Evolutionary conservation across 2,329 filamentous ascomycete genomes (phyloP), one percentile per base, ranked within the genome.

Genomic region (Paradendryphiella salina): DNA sequence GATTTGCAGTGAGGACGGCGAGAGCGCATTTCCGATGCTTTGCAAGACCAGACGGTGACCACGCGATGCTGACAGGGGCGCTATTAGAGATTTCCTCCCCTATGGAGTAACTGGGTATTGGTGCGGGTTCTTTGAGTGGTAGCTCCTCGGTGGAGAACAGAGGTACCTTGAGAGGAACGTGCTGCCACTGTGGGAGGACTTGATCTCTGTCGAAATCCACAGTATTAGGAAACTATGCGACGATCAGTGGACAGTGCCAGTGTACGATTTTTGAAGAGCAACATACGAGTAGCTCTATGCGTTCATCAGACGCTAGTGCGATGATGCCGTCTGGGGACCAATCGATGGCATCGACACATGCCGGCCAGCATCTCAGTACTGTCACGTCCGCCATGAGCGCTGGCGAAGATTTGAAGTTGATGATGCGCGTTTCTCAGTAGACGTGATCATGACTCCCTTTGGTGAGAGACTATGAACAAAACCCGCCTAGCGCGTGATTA

Each of bases 261-360:
- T 37, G 9, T 31, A 14, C 20, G 29, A n/a, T 40, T 35, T 23
- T 20, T 21, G 2, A 17, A 21, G 26, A 5, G 33, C n/a, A 41
- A 44, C 52, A 46, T 50, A 66, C 82, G 74, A 85, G 63, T 32
- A 85, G 72, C 34, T 82, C 76, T 14, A 85, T 76, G 54, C 76
- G 72, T 60, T 85, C 82, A 43, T 80, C 79, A 9, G 78, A 78
- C 11, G 80, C 80, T 38, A 85, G 68, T 5, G 82, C 83, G 36
- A 86, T 75, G 40, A 81, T 79, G 37, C 81, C 80, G 58, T 85
- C 82, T 32, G 75, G 67, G 5, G 82, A 85, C 82, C 83, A 86
- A 43, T 77, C 74, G n/a, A 85, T 66, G 40, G 79, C 81, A 58
- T 81, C 72, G 20, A 75, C 67, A 51, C 77, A 78, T 3, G 78